Conservation (phyloP, 2,329 filamentous ascomycete genomes). For the Alternaria alternata region DNA sequence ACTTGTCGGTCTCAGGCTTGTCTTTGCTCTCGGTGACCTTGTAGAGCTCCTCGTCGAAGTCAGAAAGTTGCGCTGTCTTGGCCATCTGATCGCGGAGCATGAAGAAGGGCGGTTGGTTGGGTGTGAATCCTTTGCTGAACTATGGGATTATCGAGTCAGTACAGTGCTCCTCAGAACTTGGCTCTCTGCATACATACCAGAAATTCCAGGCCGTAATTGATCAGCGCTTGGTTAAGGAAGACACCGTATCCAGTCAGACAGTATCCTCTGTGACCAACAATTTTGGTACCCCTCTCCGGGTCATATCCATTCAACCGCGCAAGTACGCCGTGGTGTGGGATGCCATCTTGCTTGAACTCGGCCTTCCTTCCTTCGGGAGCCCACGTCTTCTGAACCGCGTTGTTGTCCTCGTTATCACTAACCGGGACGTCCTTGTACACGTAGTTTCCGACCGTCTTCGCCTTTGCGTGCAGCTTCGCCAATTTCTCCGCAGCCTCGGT, state of each 20-base stretch:
- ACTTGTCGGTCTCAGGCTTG: constrained; percentile 81
- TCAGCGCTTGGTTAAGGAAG: constrained; percentile 88
- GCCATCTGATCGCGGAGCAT: constrained; percentile 97
- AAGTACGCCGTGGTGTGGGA: constrained; percentile 96
- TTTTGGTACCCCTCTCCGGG: constrained; percentile 78
- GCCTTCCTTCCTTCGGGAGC: constrained; percentile 76
- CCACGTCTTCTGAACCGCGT: constrained; percentile 79
- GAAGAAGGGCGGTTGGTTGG: constrained; percentile 68
- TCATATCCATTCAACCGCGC: constrained; percentile 90
- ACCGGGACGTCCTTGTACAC: constrained; percentile 89
- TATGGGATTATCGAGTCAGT: not conserved
- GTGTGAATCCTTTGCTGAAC: constrained; percentile 78
- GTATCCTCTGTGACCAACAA: constrained; percentile 94
- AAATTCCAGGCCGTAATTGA: constrained; percentile 77
- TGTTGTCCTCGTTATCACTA: constrained; percentile 88
- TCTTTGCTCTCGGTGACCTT: constrained; percentile 89
- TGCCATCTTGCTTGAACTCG: constrained; percentile 78
- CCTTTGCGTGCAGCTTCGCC: constrained; percentile 74
- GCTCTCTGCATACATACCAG: not conserved
- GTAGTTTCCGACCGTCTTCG: constrained; percentile 86
- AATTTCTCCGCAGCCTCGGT: constrained; percentile 80
- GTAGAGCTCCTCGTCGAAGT: constrained; percentile 98
- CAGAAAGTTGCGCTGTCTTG: constrained; percentile 95
- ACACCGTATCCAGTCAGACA: constrained; percentile 90
- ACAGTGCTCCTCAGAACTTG: not conserved